Percentiles rank a stretch among this genome's conserved stretches.
These are phyloP conservation scores for Globisporangium megalacanthum DNA, from an alignment of 352 stramenopile species.

Conservation along the genomic window DNA sequence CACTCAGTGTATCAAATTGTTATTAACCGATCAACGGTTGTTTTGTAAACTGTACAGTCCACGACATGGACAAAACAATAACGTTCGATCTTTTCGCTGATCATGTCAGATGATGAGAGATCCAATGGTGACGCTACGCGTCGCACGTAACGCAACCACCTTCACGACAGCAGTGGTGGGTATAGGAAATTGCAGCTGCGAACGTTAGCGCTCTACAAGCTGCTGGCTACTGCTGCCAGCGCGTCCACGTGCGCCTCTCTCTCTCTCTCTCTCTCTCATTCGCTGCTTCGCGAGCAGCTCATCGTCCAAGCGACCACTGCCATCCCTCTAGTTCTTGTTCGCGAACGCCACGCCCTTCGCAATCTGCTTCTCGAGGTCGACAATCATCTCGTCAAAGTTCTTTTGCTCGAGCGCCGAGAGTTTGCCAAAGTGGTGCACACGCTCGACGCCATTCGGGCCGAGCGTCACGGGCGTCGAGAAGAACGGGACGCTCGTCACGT, in stretches of 20 bases:
- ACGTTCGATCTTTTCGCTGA: slow-evolving; percentile 6
- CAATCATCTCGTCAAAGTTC: slow-evolving; percentile 89
- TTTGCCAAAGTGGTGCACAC: slow-evolving; percentile 92
- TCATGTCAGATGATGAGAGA: slow-evolving; percentile 12
- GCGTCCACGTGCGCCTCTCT: no score
- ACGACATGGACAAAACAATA: no score
- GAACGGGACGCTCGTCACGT: slow-evolving; percentile 93
- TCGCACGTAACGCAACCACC: no score
- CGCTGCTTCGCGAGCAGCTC: no score
- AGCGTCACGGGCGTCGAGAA: slow-evolving; percentile 96
- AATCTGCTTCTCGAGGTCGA: slow-evolving; percentile 83
- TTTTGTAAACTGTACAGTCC: no score
- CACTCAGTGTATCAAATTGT: no score
- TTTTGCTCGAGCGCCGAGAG: slow-evolving; percentile 77
- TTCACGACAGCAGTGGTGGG: no score
- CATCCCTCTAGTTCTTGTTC: slow-evolving; percentile 41
- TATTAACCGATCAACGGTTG: no score
- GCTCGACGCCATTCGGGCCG: slow-evolving; percentile 94
- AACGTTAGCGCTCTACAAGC: no score
- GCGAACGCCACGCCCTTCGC: slow-evolving; percentile 84
- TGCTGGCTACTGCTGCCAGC: no score
- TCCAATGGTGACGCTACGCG: slow-evolving; percentile 4
- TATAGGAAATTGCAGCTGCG: no score
- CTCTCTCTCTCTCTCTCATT: no score
- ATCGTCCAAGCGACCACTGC: background rate